phyloP scores from a whole-genome alignment of 345 rosid species.

The Carallia pectinifolia region DNA sequence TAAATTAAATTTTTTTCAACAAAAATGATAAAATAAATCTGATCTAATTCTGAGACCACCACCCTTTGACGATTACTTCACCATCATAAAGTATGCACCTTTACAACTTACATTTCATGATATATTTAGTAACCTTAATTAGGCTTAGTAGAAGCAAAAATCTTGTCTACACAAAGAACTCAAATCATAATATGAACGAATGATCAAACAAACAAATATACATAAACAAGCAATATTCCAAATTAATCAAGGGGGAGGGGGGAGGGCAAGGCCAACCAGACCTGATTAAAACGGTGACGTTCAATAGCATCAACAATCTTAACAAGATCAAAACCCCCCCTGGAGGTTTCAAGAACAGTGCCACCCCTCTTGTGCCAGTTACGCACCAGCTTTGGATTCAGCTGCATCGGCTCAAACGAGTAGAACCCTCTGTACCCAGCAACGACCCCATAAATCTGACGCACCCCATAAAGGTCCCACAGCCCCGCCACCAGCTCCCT shows the following conservation, averaged over 20 bases:
- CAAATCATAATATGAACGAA: not conserved
- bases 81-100: too few species aligned
- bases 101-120: too few species aligned
- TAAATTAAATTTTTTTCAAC: too few species aligned
- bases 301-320: conserved; percentile 73
- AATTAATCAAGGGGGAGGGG: not conserved
- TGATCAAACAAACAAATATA: not conserved
- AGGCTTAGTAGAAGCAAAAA: too few species aligned
- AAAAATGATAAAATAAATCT: too few species aligned
- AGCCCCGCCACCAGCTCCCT: conserved; percentile 85
- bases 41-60: too few species aligned
- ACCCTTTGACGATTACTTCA: too few species aligned
- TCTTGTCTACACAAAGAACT: too few species aligned
- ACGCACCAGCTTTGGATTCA: conserved; percentile 62
- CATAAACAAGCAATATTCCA: not conserved
- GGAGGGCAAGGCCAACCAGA: conserved; percentile 7
- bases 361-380: conserved; percentile 85
- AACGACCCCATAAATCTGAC: conserved; percentile 61
- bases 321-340: conserved; percentile 71
- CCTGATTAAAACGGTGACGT: conserved; percentile 62
- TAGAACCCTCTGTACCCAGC: conserved; percentile 93
- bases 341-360: conserved; percentile 71
- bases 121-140: too few species aligned
- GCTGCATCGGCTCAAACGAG: conserved; percentile 43
- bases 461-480: conserved; percentile 83